Conservation (phyloP, 495 filamentous ascomycete species). For the Tuber magnatum region DNA sequence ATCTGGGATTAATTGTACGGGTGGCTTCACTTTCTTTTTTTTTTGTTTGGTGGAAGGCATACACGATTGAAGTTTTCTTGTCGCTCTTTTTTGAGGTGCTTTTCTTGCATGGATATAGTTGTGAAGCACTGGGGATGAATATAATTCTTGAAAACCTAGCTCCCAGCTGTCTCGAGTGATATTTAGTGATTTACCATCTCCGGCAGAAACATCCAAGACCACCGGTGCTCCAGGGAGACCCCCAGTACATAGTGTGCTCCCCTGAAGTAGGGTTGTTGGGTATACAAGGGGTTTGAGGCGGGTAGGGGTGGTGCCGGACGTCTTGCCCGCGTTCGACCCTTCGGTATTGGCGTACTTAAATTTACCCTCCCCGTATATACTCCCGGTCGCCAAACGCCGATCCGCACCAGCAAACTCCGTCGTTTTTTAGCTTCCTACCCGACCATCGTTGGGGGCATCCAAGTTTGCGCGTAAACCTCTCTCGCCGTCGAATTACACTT, state of each 20-base stretch:
- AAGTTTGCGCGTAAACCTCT: too few relatives aligned
- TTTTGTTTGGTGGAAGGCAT: background rate
- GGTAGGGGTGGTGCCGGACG: constrained; percentile 53
- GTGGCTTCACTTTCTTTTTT: background rate
- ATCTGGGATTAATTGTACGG: background rate
- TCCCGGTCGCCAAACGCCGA: too few relatives aligned
- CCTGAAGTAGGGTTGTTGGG: background rate
- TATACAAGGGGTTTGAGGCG: background rate
- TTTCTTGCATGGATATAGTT: background rate
- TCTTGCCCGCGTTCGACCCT: too few relatives aligned
- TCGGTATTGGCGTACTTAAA: too few relatives aligned
- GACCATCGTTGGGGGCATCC: too few relatives aligned
- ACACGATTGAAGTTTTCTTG: background rate
- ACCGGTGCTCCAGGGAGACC: background rate
- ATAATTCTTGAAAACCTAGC: background rate
- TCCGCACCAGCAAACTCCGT: too few relatives aligned
- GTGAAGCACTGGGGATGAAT: background rate
- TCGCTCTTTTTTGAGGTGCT: background rate
- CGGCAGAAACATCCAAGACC: background rate
- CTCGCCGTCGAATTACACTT: too few relatives aligned
- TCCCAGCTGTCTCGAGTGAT: background rate
- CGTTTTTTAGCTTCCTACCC: too few relatives aligned
- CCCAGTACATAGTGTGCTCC: too few relatives aligned
- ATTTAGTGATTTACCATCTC: background rate
- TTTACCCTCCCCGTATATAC: too few relatives aligned